Conservation (phyloP, 179 eudicot genomes). For the Carnegiea gigantea region DNA sequence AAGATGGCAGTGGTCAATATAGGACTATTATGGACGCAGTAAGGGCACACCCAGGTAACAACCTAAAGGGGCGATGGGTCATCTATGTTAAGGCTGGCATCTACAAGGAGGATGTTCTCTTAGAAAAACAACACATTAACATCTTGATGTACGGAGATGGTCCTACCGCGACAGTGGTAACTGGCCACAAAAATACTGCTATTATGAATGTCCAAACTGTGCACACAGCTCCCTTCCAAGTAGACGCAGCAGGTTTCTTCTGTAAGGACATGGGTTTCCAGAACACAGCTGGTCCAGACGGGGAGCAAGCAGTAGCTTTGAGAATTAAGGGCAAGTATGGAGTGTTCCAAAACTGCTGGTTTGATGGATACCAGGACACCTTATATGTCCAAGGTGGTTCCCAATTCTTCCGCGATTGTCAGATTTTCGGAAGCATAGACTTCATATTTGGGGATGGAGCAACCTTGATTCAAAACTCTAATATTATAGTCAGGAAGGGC, state of each 20-base stretch:
- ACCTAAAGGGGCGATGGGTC: conserved; percentile 41
- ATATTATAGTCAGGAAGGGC: conserved; percentile 29
- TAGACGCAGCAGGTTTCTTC: conserved; percentile 31
- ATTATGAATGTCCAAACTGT: conserved; percentile 33
- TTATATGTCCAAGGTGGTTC: conserved; percentile 45
- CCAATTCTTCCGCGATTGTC: conserved; percentile 44
- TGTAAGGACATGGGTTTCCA: conserved; percentile 42
- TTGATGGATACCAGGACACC: conserved; percentile 47
- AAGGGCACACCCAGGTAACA: conserved; percentile 44
- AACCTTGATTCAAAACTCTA: conserved; percentile 30
- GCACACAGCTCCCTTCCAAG: conserved; percentile 54
- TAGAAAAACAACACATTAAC: conserved; percentile 38
- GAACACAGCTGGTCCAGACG: conserved; percentile 43
- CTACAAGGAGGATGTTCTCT: conserved; percentile 46
- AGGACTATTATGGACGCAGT: conserved; percentile 53
- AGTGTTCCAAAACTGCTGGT: conserved; percentile 42
- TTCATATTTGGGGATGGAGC: conserved; percentile 51
- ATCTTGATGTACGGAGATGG: conserved; percentile 87
- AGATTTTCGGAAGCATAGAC: conserved; percentile 42
- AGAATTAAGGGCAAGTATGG: conserved; percentile 34
- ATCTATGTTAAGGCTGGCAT: conserved; percentile 61
- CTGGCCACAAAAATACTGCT: conserved; percentile 43
- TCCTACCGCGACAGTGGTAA: conserved; percentile 49
- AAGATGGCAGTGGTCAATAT: conserved; percentile 66
- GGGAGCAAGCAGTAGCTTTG: conserved; percentile 47